Percentiles rank a stretch among this genome's conserved stretches.
Evolutionary conservation across 1,284 basidiomycete species (phyloP).

Genomic region (Sporisorium exsertum): DNA sequence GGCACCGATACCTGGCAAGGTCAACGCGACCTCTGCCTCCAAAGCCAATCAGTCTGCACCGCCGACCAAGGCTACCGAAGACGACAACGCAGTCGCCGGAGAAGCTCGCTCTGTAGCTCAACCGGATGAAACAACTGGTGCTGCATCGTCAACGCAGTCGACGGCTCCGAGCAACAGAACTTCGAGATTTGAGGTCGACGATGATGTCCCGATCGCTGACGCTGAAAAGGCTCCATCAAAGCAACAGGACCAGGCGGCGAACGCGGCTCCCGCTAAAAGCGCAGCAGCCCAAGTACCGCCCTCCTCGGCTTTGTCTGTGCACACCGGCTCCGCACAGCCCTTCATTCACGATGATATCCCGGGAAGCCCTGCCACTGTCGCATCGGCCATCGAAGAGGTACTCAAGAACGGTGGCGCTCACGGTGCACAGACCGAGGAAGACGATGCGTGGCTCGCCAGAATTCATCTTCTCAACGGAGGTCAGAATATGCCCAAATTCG

Average conservation of each 20-base stretch:
- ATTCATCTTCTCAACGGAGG: slow-evolving; percentile 66
- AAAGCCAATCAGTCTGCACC: background rate
- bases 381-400: slow-evolving; percentile 44
- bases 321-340: slow-evolving; percentile 2
- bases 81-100: background rate
- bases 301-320: slow-evolving; percentile 2
- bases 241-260: background rate
- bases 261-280: background rate
- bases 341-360: slow-evolving; percentile 31
- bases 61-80: background rate
- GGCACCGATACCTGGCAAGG: slow-evolving; percentile 2
- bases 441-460: slow-evolving; percentile 61
- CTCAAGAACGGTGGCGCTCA: slow-evolving; percentile 33
- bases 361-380: slow-evolving; percentile 43
- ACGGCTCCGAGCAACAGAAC: background rate
- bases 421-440: slow-evolving; percentile 42
- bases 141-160: background rate
- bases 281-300: slow-evolving; percentile 14
- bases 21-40: background rate
- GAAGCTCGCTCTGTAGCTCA: background rate
- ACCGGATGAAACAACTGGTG: slow-evolving; percentile 1
- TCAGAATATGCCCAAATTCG: slow-evolving; percentile 52
- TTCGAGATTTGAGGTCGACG: slow-evolving; percentile 2
- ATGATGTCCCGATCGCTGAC: background rate
- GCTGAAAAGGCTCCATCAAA: background rate